Conservation (phyloP, 768 basidiomycete species). For the Hypholoma sublateritium region DNA sequence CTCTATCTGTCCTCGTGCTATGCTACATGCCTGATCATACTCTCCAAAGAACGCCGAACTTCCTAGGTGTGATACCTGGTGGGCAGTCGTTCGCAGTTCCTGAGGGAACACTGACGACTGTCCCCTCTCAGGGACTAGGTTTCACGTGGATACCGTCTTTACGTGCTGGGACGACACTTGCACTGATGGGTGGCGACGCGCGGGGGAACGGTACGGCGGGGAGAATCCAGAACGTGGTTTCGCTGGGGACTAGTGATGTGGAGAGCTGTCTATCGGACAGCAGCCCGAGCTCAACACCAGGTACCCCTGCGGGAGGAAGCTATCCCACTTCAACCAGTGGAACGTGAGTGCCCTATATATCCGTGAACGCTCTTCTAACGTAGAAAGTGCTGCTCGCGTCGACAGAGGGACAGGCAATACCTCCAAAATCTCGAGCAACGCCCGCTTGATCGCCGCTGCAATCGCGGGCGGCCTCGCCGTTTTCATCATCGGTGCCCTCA, state of each 20-base stretch:
- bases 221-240: conserved; percentile 54
- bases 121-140: conserved; percentile 51
- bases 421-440: neutral
- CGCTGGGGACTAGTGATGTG: conserved; percentile 46
- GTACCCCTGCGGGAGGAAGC: conserved; percentile 70
- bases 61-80: conserved; percentile 76
- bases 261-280: conserved; percentile 51
- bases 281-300: conserved; percentile 79
- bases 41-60: conserved; percentile 47
- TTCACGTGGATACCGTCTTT: conserved; percentile 68
- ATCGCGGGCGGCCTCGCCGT: neutral
- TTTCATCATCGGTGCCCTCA: too few species aligned
- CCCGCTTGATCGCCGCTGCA: neutral
- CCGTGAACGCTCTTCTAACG: neutral
- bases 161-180: conserved; percentile 61
- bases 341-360: conserved; percentile 2
- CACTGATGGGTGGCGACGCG: conserved; percentile 66
- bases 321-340: conserved; percentile 58
- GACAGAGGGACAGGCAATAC: neutral
- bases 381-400: neutral
- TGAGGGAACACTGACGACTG: conserved; percentile 42
- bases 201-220: conserved; percentile 71
- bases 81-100: conserved; percentile 74
- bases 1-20: neutral
- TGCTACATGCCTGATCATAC: neutral